Conservation (phyloP, 2,329 filamentous ascomycete species). For the Macrophomina pseudophaseolina region DNA sequence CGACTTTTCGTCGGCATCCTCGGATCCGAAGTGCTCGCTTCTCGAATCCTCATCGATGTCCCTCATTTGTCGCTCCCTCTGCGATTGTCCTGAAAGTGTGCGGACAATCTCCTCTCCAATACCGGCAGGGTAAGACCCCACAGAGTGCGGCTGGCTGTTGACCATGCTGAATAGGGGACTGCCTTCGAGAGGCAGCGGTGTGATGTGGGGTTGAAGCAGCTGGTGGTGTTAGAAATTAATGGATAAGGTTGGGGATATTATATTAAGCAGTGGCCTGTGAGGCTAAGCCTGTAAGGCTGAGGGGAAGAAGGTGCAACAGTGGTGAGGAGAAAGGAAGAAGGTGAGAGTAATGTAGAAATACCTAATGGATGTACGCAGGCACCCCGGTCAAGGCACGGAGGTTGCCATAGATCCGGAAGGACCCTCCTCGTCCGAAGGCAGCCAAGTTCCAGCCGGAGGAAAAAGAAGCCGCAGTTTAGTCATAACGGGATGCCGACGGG, state of each 20-base stretch:
- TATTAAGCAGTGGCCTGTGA: background rate
- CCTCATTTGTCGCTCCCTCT: background rate
- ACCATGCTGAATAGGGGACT: constrained; percentile 2
- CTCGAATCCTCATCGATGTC: constrained; percentile 19
- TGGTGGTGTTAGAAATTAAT: background rate
- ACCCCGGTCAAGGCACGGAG: background rate
- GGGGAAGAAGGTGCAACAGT: constrained; percentile 1
- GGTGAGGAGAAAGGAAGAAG: background rate
- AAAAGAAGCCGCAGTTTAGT: constrained; percentile 6
- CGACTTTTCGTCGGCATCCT: constrained; percentile 15
- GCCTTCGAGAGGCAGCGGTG: constrained; percentile 10
- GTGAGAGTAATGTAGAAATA: constrained; percentile 1
- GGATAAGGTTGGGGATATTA: no score
- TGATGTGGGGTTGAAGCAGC: background rate
- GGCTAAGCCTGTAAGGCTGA: background rate
- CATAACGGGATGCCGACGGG: background rate
- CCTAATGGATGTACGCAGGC: background rate
- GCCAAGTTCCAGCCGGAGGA: background rate
- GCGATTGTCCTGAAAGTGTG: constrained; percentile 5
- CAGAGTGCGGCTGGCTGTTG: background rate
- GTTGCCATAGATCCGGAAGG: constrained; percentile 12
- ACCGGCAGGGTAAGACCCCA: constrained; percentile 11
- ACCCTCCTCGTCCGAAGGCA: constrained; percentile 2
- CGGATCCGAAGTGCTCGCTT: constrained; percentile 22
- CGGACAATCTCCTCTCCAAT: constrained; percentile 21